These are phyloP conservation scores for Capillidium rhysosporum DNA, from an alignment of 371 early-diverging fungal genomes.

Conservation along the genomic window DNA sequence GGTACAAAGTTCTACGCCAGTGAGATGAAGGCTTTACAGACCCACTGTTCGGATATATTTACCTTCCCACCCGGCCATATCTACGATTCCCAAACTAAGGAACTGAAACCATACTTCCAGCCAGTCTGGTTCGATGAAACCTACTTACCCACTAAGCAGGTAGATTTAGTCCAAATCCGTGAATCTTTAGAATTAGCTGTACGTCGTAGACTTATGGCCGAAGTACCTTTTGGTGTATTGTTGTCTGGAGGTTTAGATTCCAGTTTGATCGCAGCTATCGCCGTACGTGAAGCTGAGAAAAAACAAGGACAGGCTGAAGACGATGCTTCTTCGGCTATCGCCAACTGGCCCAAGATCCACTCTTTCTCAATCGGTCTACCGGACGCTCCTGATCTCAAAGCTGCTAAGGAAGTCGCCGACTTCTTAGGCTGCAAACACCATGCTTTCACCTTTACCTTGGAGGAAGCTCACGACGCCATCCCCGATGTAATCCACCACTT, in stretches of 20 bases:
- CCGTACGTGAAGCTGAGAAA: slow-evolving; percentile 56
- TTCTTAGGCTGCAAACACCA: slow-evolving; percentile 82
- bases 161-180: slow-evolving; percentile 47
- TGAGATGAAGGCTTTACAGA: slow-evolving; percentile 84
- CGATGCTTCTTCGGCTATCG: not conserved
- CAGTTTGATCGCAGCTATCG: slow-evolving; percentile 81
- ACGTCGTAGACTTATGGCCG: slow-evolving; percentile 87
- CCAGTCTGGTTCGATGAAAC: slow-evolving; percentile 69
- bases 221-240: slow-evolving; percentile 92
- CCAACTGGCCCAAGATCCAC: slow-evolving; percentile 66
- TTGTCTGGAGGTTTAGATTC: slow-evolving; percentile 90
- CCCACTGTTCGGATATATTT: slow-evolving; percentile 84
- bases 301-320: slow-evolving; percentile 14
- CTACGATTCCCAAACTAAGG: slow-evolving; percentile 52
- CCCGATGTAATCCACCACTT: slow-evolving; percentile 87
- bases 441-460: slow-evolving; percentile 81
- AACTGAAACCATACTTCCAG: slow-evolving; percentile 67
- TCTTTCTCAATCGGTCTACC: slow-evolving; percentile 91
- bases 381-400: slow-evolving; percentile 83
- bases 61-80: slow-evolving; percentile 91
- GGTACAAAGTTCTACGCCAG: slow-evolving; percentile 78
- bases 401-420: slow-evolving; percentile 75
- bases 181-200: slow-evolving; percentile 65
- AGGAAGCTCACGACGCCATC: slow-evolving; percentile 89
- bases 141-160: slow-evolving; percentile 25